Base-by-base conservation (phyloP, 2,329 filamentous ascomycete genomes). In the Trichoderma hamatum region DNA sequence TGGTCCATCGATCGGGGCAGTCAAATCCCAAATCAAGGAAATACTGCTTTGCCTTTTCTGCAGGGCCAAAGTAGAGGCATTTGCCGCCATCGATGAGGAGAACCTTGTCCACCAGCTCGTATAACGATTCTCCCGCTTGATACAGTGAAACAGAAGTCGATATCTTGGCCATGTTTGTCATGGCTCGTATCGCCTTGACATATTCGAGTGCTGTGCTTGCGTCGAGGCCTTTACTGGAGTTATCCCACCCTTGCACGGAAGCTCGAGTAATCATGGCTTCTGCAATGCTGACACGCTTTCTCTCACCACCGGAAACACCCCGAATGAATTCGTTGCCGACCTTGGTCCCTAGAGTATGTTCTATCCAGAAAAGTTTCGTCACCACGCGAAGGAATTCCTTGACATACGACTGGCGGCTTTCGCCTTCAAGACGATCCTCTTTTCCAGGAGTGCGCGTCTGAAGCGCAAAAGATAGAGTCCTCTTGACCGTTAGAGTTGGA, bases 221-320 rank as follows among this genome's bases (percentile, higher is more conserved):
- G 75, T 93, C 91, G 0, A 93, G 82, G 16, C 91, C 91, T 65
- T 90, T 84, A 3, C 90, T 93, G 0, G 88, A 89, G 75, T 93
- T 93, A 74, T 93, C 91, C 89, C 90, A 93, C 72, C 88, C 90
- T 16, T 91, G 86, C 0, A 93, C 86, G 0, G 85, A 88, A 1
- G 88, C 86, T n/a, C 83, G 79, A 1, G 82, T 83, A 11, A 86
- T 84, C 69, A 91, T 87, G 6, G 34, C 90, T 76, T 94, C 91
- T 1, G 90, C 91, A 71, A 94, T 92, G 49, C 88, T 90, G 2
- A 94, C 91, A 76, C 92, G 88, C 80, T 94, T 93, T 66, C 88
- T 83, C 76, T 91, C 89, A 51, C 89, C 89, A 28, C 89, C 89
- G 4, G 85, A 88, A 0, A 91, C 84, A 30, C 81, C 81, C 6